phyloP scores from a whole-genome alignment of 2,329 filamentous ascomycete species.

The Fusarium sp. region DNA sequence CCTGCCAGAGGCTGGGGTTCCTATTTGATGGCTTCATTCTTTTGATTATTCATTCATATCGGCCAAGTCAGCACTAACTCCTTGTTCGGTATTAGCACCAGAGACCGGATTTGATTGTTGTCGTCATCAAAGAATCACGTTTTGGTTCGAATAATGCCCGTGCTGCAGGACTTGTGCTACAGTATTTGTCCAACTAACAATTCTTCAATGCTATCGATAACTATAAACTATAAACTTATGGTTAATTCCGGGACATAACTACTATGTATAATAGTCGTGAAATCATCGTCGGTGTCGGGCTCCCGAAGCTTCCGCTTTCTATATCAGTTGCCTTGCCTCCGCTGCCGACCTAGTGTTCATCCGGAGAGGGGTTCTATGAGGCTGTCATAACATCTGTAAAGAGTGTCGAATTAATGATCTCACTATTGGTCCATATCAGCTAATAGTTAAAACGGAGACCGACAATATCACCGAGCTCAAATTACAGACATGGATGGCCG shows the following conservation, averaged over 20 bases:
- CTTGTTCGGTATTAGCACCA: slow-evolving; percentile 15
- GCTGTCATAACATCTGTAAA: neutral
- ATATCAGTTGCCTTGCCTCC: neutral
- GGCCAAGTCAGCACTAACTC: slow-evolving; percentile 34
- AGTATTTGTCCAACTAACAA: neutral
- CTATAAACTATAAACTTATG: slow-evolving; percentile 17
- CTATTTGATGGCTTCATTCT: slow-evolving; percentile 10
- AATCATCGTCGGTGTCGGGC: neutral
- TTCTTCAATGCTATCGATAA: slow-evolving; percentile 14
- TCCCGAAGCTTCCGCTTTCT: slow-evolving; percentile 19
- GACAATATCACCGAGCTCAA: slow-evolving; percentile 24
- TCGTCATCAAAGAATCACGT: slow-evolving; percentile 32
- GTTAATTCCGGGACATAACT: neutral
- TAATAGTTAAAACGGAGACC: slow-evolving; percentile 17
- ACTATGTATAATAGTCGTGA: neutral
- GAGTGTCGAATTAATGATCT: slow-evolving; percentile 3
- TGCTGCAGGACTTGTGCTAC: neutral
- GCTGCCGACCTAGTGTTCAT: neutral
- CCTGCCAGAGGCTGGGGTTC: neutral
- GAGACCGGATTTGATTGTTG: slow-evolving; percentile 5
- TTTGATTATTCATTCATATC: slow-evolving; percentile 23
- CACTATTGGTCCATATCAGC: slow-evolving; percentile 3
- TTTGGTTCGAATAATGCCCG: neutral
- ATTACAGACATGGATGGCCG: neutral
- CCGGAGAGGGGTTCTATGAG: slow-evolving; percentile 1